These are phyloP conservation scores for Suillus fuscotomentosus DNA, from an alignment of 768 basidiomycete genomes.

Conservation along the genomic window DNA sequence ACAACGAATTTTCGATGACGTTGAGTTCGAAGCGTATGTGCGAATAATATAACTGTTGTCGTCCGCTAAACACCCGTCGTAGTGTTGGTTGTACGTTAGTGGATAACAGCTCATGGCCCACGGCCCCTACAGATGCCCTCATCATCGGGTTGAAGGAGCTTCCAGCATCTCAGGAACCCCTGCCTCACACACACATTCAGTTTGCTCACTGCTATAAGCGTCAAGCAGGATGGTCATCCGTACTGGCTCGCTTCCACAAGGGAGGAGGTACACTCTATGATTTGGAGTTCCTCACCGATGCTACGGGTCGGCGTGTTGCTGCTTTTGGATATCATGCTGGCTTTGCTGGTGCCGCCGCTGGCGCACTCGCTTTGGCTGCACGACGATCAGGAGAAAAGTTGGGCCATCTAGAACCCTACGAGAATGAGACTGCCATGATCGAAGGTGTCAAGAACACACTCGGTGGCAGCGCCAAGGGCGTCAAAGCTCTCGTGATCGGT, in stretches of 20 bases:
- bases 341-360: conserved; percentile 95
- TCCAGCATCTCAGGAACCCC: conserved; percentile 74
- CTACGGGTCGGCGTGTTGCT: conserved; percentile 83
- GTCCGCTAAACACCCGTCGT: conserved; percentile 5
- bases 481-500: conserved; percentile 92
- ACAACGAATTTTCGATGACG: conserved; percentile 91
- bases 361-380: conserved; percentile 77
- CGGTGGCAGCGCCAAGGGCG: conserved; percentile 64
- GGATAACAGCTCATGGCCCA: conserved; percentile 86
- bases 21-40: conserved; percentile 89
- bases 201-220: conserved; percentile 98
- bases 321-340: conserved; percentile 99
- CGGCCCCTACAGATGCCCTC: conserved; percentile 66
- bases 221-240: conserved; percentile 88
- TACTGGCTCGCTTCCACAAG: conserved; percentile 81
- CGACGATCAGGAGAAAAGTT: conserved; percentile 59
- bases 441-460: conserved; percentile 62
- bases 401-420: conserved; percentile 74
- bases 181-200: conserved; percentile 94
- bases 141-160: conserved; percentile 98
- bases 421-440: conserved; percentile 85
- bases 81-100: conserved; percentile 92
- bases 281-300: conserved; percentile 91
- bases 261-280: conserved; percentile 91
- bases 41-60: conserved; percentile 3